Percentiles rank a stretch among this genome's conserved stretches.
phyloP scores from a whole-genome alignment of 2,329 filamentous ascomycete species.

The Ambrosiella beaveri region DNA sequence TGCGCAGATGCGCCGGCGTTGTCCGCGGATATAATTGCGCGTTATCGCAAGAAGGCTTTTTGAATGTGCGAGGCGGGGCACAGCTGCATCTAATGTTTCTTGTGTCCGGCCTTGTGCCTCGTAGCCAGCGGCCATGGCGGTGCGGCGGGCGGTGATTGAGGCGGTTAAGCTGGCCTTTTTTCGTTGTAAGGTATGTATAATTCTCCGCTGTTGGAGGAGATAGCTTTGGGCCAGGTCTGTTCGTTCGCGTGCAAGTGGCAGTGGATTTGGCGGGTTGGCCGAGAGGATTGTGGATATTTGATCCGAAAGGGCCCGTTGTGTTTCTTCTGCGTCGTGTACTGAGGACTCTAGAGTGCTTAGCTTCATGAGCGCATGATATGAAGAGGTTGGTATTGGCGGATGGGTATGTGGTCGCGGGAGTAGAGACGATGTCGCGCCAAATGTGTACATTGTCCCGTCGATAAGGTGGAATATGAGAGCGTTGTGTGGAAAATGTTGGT shows the following conservation, averaged over 20 bases:
- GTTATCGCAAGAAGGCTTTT: constrained; percentile 37
- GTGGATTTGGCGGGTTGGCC: constrained; percentile 24
- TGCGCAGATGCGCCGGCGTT: constrained; percentile 73
- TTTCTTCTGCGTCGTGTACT: constrained; percentile 73
- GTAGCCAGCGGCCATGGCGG: constrained; percentile 37
- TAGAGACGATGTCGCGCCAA: constrained; percentile 25
- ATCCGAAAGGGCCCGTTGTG: constrained; percentile 52
- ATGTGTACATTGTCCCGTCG: constrained; percentile 68
- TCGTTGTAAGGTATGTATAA: constrained; percentile 45
- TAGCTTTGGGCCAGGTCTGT: constrained; percentile 32
- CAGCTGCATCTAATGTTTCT: constrained; percentile 43
- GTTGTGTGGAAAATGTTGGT: constrained; percentile 61
- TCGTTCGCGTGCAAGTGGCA: constrained; percentile 33
- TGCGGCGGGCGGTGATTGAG: constrained; percentile 47
- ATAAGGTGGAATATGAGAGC: constrained; percentile 70
- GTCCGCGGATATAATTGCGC: constrained; percentile 56
- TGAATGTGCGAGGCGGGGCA: constrained; percentile 39
- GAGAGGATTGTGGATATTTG: constrained; percentile 46
- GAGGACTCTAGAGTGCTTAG: constrained; percentile 78
- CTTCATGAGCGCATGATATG: constrained; percentile 76
- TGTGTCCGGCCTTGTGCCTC: constrained; percentile 34
- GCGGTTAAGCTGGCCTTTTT: constrained; percentile 26
- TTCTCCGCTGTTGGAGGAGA: constrained; percentile 45
- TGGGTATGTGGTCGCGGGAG: constrained; percentile 32
- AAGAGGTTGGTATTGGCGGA: constrained; percentile 44